Evolutionary conservation across 495 filamentous ascomycete genomes (phyloP), one percentile per base, ranked within the genome.

Genomic region (Penicillium argentinense): DNA sequence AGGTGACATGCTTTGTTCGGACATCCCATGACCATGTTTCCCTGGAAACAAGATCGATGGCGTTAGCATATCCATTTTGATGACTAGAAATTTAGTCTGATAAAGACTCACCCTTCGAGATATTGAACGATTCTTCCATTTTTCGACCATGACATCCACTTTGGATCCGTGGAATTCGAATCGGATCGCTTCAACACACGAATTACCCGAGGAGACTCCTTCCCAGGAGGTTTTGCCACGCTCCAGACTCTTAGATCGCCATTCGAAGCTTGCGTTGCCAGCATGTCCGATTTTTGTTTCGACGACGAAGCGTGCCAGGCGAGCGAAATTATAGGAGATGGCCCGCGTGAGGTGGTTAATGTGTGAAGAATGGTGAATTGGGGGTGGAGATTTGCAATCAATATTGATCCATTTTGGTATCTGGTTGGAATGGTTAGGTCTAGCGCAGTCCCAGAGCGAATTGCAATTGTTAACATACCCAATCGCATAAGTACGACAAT

Each of bases 71-170:
- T 16, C 17, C 12, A 45, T 12, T 13, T 6, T 21, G 24, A 42
- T 28, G 3, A 28, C 9, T 37, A 13, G 24, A 2, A 21, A 24
- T 51, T n/a, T n/a, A n/a, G n/a, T n/a, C n/a, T n/a, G n/a, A n/a
- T n/a, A n/a, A n/a, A n/a, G n/a, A 79, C 89, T 74, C 70, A 97
- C 92, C 88, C 82, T 68, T 97, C 90, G 6, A 90, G 82, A 69
- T 82, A 92, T 69, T 99, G 93, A 39, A 99, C 78, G 50, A 99
- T 90, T 53, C 88, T 85, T 21, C 93, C 93, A 72, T 95, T 96
- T 72, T 95, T 97, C 3, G 95, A 97, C 93, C 93, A 99, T 18
- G 81, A 87, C 77, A 96, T 88, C 92, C 92, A 99, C 64, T 96
- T 95, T 14, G 86, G 88, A 8, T 90, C 90, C 9, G 82, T 68